phyloP scores from a whole-genome alignment of 2,329 filamentous ascomycete genomes.

The Curvularia verruculosa region DNA sequence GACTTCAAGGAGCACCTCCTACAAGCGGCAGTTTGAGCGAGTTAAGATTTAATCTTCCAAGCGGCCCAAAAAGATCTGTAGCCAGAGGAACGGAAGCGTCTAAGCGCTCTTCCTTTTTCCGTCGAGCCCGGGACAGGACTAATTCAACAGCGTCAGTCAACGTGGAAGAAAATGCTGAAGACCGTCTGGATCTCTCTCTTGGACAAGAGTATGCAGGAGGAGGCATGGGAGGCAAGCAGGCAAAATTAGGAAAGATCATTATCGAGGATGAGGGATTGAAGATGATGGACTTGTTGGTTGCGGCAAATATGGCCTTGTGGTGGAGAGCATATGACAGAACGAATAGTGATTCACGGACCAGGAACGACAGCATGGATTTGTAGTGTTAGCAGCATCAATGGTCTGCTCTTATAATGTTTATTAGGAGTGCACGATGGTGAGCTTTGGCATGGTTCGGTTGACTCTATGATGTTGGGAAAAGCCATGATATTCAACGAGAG shows the following conservation, averaged over 20 bases:
- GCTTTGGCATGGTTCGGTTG: too few species aligned
- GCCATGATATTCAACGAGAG: neutral
- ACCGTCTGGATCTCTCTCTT: conserved; percentile 72
- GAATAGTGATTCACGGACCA: conserved; percentile 7
- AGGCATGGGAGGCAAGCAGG: conserved; percentile 81
- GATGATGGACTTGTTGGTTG: conserved; percentile 92
- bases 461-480: neutral
- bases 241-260: conserved; percentile 92
- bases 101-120: conserved; percentile 47
- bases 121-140: conserved; percentile 37
- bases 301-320: conserved; percentile 91
- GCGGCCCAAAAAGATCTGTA: conserved; percentile 48
- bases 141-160: conserved; percentile 37
- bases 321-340: conserved; percentile 80
- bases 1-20: conserved; percentile 45
- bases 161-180: conserved; percentile 29
- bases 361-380: conserved; percentile 7
- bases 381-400: neutral
- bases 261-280: conserved; percentile 88
- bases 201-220: conserved; percentile 86
- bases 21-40: conserved; percentile 70
- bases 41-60: conserved; percentile 86
- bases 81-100: conserved; percentile 39
- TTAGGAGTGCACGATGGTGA: neutral
- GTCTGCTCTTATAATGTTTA: neutral